Base-by-base conservation (phyloP, 139 green algal species). In the Volvox reticuliferus region DNA sequence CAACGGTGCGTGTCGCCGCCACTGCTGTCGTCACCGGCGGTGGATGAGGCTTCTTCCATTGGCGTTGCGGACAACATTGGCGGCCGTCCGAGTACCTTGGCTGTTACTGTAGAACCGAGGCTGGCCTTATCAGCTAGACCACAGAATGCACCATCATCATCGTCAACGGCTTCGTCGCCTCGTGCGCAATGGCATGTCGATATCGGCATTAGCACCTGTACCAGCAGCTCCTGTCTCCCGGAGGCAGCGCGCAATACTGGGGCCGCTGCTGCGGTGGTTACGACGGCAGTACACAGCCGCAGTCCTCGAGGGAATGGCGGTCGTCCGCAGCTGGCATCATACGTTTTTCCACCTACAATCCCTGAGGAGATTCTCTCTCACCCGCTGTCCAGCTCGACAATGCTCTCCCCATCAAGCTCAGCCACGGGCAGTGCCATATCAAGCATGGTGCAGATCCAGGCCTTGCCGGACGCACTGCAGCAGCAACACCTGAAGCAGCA, bases 401-500 rank as follows among this genome's bases (percentile, higher is more conserved):
- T 76, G 30, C 62, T 87, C 16, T 87, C 81, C 18, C 55, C 81
- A 1, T 61, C 55, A 2, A 87, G 81, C 81, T 87, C 81, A 20
- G 32, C 81, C 22, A 33, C 81, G 22, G 61, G 62, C 18, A 87
- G 81, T 63, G 30, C 30, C 55, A 61, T 62, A 14, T 22, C 82
- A 33, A 9, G n/a, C 36, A 14, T 73, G 21, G 24, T 73, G 65
- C 65, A 73, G 65, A 24, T 28, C 28, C 20, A 20, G 14, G 44
- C 44, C 9, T 9, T 55, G 44, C 9, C 44, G 44, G 44, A 9
- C 44, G 44, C 44, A 55, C 79, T 2, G 79, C 18, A 30, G 79
- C 81, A 76, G 26, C 61, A 76, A 30, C 81, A 77, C n/a, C 81
- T n/a, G 55, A 14, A 61, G 61, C 50, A 87, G 81, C 81, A 77